phyloP scores from a whole-genome alignment of 2,329 filamentous ascomycete genomes.

The Penicillium sp. region DNA sequence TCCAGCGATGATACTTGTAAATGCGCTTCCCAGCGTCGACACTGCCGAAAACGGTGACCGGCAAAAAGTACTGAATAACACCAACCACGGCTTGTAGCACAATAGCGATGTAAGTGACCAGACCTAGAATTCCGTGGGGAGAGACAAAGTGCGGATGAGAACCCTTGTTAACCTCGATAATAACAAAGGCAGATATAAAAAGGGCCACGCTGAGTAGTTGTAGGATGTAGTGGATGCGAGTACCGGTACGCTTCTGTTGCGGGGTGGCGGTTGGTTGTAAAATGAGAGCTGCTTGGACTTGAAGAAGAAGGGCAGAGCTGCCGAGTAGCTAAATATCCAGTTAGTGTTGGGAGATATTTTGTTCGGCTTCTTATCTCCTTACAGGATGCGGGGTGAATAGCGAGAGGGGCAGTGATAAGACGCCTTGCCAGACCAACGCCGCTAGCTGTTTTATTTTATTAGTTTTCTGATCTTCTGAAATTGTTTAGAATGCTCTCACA shows the following conservation, averaged over 20 bases:
- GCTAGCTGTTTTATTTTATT: constrained; percentile 53
- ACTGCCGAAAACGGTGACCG: constrained; percentile 68
- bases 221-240: constrained; percentile 66
- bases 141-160: constrained; percentile 69
- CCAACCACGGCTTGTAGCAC: constrained; percentile 74
- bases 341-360: not conserved
- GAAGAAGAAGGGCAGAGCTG: constrained; percentile 65
- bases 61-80: constrained; percentile 77
- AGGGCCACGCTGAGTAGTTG: constrained; percentile 55
- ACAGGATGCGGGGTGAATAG: constrained; percentile 90
- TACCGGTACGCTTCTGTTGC: constrained; percentile 67
- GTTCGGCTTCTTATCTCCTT: constrained; percentile 37
- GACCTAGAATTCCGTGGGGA: constrained; percentile 78
- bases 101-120: constrained; percentile 69
- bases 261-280: constrained; percentile 83
- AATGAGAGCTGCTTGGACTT: constrained; percentile 77
- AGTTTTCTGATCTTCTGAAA: not conserved
- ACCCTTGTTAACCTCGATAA: constrained; percentile 73
- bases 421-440: constrained; percentile 72
- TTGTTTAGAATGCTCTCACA: constrained; percentile 39
- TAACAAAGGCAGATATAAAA: constrained; percentile 44
- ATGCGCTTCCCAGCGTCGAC: constrained; percentile 75
- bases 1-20: constrained; percentile 85
- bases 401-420: constrained; percentile 69
- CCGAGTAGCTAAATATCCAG: constrained; percentile 46